Base-by-base conservation (phyloP, 1,284 basidiomycete species). In the Phellinidium pouzarii region DNA sequence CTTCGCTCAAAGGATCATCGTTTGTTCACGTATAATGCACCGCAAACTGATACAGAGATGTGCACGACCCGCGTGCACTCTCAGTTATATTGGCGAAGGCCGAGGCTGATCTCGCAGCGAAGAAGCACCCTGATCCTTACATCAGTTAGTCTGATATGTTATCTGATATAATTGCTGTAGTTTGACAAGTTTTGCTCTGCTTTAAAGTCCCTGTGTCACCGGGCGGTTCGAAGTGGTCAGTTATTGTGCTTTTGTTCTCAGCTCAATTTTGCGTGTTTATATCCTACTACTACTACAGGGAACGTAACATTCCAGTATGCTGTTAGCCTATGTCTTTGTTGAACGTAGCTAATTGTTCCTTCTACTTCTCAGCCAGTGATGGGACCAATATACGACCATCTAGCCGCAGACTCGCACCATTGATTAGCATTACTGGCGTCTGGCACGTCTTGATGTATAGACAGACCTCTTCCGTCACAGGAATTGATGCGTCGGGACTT, bases 41-140 rank as follows among this genome's bases (percentile, higher is more conserved):
- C n/a, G 40, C 26, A 12, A 26, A 26, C 8, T n/a, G n/a, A 38
- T 26, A 46, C 53, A 94, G 94, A 56, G 76, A 95, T 65, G 83
- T 96, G 50, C 80, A 82, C 55, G 91, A 96, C 67, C 94, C 94
- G 12, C 79, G 94, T 59, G 86, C 87, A 26, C 73, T 97, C 50
- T 88, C 89, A 11, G 65, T 71, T n/a, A 80, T 96, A 52, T 71
- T 97, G 38, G 80, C 84, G 64, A 80, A 84, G 64, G 91, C 92
- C 5, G 94, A 96, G 71, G 84, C 80, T 7, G 70, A 80, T 26
- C 73, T 96, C 26, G 84, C 80, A 12, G 69, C 69, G 27, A 78
- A 71, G 61, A 73, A 73, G 59, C 94, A 97, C 67, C 94, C 93
- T 9, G 94, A 96, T 69, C 94, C 94, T 47, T 93, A 94, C 70